A percentile compares a stretch with the other conserved stretches of the same genome.
Evolutionary conservation across 805 yeast genomes (phyloP).

Genomic region (Cyberlindnera mrakii): DNA sequence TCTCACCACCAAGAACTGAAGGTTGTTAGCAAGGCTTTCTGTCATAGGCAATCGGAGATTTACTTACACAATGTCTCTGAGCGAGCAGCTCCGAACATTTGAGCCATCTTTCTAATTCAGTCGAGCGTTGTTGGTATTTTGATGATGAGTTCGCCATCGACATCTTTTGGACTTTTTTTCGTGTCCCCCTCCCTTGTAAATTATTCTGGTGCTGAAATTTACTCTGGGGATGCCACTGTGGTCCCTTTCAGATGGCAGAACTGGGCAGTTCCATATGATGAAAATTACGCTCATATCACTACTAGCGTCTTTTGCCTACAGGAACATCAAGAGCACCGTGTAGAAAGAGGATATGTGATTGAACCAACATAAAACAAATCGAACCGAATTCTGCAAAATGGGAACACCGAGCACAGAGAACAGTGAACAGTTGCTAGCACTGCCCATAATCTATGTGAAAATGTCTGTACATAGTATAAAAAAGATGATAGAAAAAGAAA

Average conservation of each 20-base stretch:
- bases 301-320: no score
- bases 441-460: no score
- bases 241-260: background rate
- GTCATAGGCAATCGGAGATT: slow-evolving; percentile 1
- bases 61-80: slow-evolving; percentile 77
- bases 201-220: slow-evolving; percentile 14
- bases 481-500: no score
- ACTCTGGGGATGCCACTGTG: slow-evolving; percentile 2
- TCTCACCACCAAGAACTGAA: slow-evolving; percentile 85
- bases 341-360: background rate
- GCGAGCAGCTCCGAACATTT: slow-evolving; percentile 72
- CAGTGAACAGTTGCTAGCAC: no score
- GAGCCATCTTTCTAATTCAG: slow-evolving; percentile 34
- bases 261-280: background rate
- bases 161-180: slow-evolving; percentile 1
- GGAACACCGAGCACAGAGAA: background rate
- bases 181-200: background rate
- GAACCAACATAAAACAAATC: background rate
- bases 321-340: background rate
- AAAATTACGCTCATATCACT: background rate
- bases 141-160: slow-evolving; percentile 1
- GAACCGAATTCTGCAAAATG: background rate
- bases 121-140: background rate
- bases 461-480: no score
- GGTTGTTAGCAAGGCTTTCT: slow-evolving; percentile 1